Base-by-base conservation (phyloP, 352 stramenopile genomes). In the Pythium monospermum region DNA sequence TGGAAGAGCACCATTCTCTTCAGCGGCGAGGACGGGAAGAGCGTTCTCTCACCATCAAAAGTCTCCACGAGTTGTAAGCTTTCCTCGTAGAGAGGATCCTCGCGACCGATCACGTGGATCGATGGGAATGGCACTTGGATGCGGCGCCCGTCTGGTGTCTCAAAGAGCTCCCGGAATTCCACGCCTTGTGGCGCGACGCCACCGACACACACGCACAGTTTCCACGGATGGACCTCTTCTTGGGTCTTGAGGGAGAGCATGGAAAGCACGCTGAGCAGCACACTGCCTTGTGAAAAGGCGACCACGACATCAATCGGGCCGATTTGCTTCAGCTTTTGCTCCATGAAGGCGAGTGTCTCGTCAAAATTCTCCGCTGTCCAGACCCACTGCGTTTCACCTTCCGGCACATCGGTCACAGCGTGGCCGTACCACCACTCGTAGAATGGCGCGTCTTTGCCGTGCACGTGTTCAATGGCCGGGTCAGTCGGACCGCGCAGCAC, bases 201-300 rank as follows among this genome's bases (percentile, higher is more conserved):
- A 19, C 62, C 61, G 22, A 78, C 53, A 32, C 65, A 82, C 19
- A 82, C 52, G 21, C 53, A 64, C 4, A 82, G 48, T 18, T 67
- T 62, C 71, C 71, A 82, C 50, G 53, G 62, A n/a, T n/a, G n/a
- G 12, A 40, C 25, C 30, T 56, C 25, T 8, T 45, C 44, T 11
- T 64, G 58, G 47, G 61, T 56, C 37, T 69, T 49, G 11, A 68
- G 51, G 22, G 63, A 64, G 22, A 66, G 53, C 51, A 62, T 64
- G 35, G 60, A 64, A 6, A 76, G 64, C 33, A 70, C 45, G 1
- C 66, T 74, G 30, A 71, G 49, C 50, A 86, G 65, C n/a, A 66
- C 63, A 10, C 67, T 63, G 26, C 75, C 75, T 38, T 86, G 75
- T 0, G 72, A 86, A 48, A 86, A 86, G 1, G 59, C 71, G 8